Base-by-base conservation (phyloP, 1,284 basidiomycete genomes). In the Mycosarcoma maydis region DNA sequence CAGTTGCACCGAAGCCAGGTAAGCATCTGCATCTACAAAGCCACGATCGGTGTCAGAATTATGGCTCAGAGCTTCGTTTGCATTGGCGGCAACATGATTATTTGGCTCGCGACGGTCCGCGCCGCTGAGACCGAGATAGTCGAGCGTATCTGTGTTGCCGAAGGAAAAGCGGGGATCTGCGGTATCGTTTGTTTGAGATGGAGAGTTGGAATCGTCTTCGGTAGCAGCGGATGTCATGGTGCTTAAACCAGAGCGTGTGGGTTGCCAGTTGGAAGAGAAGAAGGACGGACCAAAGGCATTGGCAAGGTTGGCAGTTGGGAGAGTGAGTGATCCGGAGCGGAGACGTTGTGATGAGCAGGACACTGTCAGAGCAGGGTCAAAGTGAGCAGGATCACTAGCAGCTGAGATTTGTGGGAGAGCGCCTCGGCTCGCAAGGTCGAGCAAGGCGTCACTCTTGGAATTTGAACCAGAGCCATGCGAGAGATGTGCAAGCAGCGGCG, bases 91-190 rank as follows among this genome's bases (percentile, higher is more conserved):
- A 26, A 37, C 4, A 24, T 19, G 32, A 11, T 27, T 11, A 3
- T 30, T 33, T 2, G 38, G 27, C 6, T 34, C 42, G 23, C 41
- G 36, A 13, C 30, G 33, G n/a, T 41, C 39, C 16, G 42, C 33
- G 19, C 57, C 68, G 20, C 54, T 57, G 4, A 80, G 30, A 23
- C 76, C 75, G 22, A 80, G 67, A 30, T 77, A 78, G 44, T 80
- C 72, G 23, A 80, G 65, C 46, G 72, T 78, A 44, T 68, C 56
- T 10, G 51, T 22, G 13, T 43, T 51, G 46, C 58, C 56, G 32
- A 67, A 62, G 10, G 69, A 52, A 59, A 67, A 54, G 8, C 48
- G 55, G 29, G 50, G 50, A 16, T 22, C 40, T n/a, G 30, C 6
- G 2, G 43, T 58, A 30, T 66, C 50, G 7, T 37, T 33, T 2